Conservation (phyloP, 78 protist genomes). For the Dictyostelium citrinum region DNA sequence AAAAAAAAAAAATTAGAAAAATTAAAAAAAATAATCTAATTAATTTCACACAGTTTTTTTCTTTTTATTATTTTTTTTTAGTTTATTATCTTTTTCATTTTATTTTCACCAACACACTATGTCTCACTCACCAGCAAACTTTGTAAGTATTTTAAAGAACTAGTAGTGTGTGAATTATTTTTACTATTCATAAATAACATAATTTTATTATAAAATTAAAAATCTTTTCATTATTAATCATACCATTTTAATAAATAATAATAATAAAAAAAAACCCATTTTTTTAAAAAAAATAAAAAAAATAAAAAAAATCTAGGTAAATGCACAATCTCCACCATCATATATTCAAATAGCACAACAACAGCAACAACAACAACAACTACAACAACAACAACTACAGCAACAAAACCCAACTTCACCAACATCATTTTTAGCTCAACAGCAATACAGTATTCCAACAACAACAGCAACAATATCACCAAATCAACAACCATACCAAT, state of each 20-base stretch:
- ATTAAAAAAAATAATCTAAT: neutral
- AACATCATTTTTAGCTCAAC: neutral
- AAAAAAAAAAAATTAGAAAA: too few species aligned
- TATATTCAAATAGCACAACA: neutral
- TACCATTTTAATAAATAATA: too few species aligned
- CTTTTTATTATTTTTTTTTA: too few species aligned
- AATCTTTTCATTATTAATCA: too few species aligned
- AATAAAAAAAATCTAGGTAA: neutral
- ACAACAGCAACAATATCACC: neutral
- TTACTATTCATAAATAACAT: too few species aligned
- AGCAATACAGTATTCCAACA: neutral
- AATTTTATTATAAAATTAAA: too few species aligned
- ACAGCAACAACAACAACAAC: neutral
- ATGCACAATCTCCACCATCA: neutral
- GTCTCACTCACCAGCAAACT: neutral
- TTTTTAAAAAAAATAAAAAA: neutral
- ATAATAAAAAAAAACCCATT: too few species aligned
- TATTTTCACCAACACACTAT: neutral
- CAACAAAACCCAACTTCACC: neutral
- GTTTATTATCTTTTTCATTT: neutral
- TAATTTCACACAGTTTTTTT: neutral
- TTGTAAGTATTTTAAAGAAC: neutral
- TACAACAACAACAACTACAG: neutral
- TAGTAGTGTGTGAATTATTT: neutral
- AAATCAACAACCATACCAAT: neutral